These are phyloP conservation scores for Sordariomycetes sp. DNA, from an alignment of 2,329 filamentous ascomycete genomes.

Conservation along the genomic window DNA sequence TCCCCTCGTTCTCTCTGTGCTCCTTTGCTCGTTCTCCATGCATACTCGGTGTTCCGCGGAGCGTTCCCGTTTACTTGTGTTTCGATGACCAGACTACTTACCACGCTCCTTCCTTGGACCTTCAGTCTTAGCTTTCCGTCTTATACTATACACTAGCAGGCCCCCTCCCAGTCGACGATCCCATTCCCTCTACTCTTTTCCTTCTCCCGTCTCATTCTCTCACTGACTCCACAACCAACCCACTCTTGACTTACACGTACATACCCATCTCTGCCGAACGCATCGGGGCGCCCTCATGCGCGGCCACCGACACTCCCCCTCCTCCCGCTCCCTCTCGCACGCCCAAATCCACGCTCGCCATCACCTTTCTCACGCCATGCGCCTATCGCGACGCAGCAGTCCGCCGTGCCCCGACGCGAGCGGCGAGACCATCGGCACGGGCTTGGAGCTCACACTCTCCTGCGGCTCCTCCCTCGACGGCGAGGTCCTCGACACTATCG, in stretches of 20 bases:
- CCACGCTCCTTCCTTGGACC: neutral
- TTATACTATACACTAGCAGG: neutral
- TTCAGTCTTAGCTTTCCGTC: neutral
- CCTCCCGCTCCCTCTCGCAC: neutral
- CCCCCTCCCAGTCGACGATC: neutral
- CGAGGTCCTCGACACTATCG: neutral
- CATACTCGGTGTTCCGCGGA: neutral
- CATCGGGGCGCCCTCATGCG: neutral
- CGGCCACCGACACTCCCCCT: neutral
- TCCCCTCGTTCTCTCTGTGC: neutral
- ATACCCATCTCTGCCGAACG: neutral
- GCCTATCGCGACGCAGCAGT: slow-evolving; percentile 2
- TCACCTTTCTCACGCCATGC: neutral
- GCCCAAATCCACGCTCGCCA: neutral
- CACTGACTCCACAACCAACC: neutral
- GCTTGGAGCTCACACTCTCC: neutral
- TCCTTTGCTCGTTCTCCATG: neutral
- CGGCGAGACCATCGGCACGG: slow-evolving; percentile 2
- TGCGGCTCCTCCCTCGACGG: slow-evolving; percentile 4
- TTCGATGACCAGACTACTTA: neutral
- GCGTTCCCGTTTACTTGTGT: neutral
- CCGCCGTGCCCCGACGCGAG: slow-evolving; percentile 5
- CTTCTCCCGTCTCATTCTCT: neutral
- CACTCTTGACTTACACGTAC: neutral
- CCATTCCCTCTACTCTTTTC: neutral